Evolutionary conservation across 257 asterid species (phyloP).

Genomic region (Pogostemon cablin): DNA sequence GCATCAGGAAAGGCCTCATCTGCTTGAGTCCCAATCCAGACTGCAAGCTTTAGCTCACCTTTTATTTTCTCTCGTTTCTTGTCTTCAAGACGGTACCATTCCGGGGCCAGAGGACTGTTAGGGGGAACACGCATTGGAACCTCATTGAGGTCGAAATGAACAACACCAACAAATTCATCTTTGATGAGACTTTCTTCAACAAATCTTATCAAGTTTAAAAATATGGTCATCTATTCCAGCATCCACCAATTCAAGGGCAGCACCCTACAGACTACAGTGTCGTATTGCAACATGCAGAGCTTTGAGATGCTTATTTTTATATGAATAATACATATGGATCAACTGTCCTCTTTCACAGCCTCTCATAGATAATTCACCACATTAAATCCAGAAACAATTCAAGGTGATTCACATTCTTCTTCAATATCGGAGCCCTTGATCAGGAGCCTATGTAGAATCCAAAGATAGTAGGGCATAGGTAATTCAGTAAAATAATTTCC

Average conservation of each 20-base stretch:
- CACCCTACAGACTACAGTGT: too few relatives aligned
- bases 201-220: slow-evolving; percentile 55
- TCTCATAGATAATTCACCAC: slow-evolving; percentile 8
- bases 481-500: slow-evolving; percentile 9
- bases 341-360: slow-evolving; percentile 6
- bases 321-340: neutral
- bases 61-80: slow-evolving; percentile 82
- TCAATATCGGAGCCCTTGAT: slow-evolving; percentile 8
- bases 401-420: neutral
- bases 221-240: slow-evolving; percentile 62
- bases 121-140: slow-evolving; percentile 91
- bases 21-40: slow-evolving; percentile 95
- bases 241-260: slow-evolving; percentile 68
- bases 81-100: slow-evolving; percentile 85
- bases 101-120: slow-evolving; percentile 92
- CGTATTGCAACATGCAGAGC: slow-evolving; percentile 10
- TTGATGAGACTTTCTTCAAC: slow-evolving; percentile 67
- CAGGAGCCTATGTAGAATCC: neutral
- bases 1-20: slow-evolving; percentile 95
- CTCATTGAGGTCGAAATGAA: slow-evolving; percentile 78
- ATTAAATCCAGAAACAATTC: neutral
- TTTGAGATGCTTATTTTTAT: neutral
- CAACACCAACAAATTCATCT: slow-evolving; percentile 77
- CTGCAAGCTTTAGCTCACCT: slow-evolving; percentile 90
- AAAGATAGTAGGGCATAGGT: slow-evolving; percentile 17